A percentile compares a stretch with the other conserved stretches of the same genome.
phyloP scores from a whole-genome alignment of 1,284 basidiomycete species.

The Porphyrellus sp. region DNA sequence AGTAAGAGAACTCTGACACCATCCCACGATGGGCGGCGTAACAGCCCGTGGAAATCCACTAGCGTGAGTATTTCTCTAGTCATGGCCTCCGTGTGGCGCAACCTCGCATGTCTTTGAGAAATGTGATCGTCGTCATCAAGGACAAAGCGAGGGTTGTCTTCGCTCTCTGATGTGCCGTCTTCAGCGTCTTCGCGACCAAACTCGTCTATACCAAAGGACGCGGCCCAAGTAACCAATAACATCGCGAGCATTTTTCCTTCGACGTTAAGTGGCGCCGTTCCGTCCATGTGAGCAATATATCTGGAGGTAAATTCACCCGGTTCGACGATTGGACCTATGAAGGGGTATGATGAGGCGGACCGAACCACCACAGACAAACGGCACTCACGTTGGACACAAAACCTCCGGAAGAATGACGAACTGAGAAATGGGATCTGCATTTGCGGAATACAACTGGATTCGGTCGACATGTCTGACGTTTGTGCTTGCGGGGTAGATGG shows the following conservation, averaged over 20 bases:
- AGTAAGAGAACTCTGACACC: conserved; percentile 77
- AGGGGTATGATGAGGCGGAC: conserved; percentile 5
- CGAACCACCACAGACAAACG: conserved; percentile 4
- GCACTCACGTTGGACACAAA: conserved; percentile 74
- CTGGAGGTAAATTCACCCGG: conserved; percentile 71
- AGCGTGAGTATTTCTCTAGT: conserved; percentile 71
- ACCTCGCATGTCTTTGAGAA: conserved; percentile 18
- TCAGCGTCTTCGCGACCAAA: conserved; percentile 45
- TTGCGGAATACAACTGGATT: conserved; percentile 55
- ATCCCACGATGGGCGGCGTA: conserved; percentile 83
- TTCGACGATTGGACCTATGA: conserved; percentile 66
- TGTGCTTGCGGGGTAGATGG: conserved; percentile 35
- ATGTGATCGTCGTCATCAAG: conserved; percentile 19
- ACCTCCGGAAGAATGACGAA: conserved; percentile 78
- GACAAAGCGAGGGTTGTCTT: conserved; percentile 12
- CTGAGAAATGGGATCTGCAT: conserved; percentile 76
- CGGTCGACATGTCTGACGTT: conserved; percentile 21
- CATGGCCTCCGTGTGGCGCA: conserved; percentile 49
- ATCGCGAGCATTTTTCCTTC: conserved; percentile 66
- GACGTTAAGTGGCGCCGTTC: conserved; percentile 50
- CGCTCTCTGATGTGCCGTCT: conserved; percentile 22
- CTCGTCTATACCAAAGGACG: conserved; percentile 82
- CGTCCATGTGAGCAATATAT: conserved; percentile 60
- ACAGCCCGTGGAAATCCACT: conserved; percentile 72
- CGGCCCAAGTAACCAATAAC: conserved; percentile 79